Conservation (phyloP, 495 filamentous ascomycete species). For the Xylaria grammica region DNA sequence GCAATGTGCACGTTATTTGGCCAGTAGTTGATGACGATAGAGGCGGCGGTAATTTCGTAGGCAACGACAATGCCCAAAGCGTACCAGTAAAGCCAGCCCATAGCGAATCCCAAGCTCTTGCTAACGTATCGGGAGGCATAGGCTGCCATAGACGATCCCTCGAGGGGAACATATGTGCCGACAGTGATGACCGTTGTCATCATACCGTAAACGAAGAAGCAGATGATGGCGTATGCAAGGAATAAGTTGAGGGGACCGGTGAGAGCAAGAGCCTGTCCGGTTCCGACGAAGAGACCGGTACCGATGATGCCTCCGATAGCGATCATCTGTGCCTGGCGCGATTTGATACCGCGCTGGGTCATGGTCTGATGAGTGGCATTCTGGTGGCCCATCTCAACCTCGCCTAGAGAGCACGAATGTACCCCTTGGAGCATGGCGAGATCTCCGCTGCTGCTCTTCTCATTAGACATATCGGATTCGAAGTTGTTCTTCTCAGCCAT, state of each 20-base stretch:
- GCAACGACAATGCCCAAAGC: constrained; percentile 38
- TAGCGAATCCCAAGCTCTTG: constrained; percentile 55
- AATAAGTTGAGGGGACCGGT: constrained; percentile 44
- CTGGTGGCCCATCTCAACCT: no score
- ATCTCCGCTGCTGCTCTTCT: no score
- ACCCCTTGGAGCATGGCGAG: no score
- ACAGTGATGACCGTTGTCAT: constrained; percentile 46
- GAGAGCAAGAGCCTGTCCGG: constrained; percentile 39
- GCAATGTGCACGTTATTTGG: constrained; percentile 47
- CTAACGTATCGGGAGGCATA: constrained; percentile 30
- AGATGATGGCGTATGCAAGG: constrained; percentile 43
- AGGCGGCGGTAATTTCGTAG: constrained; percentile 45
- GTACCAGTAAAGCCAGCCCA: constrained; percentile 68
- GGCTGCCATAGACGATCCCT: constrained; percentile 35
- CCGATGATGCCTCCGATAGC: no score
- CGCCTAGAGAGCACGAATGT: no score
- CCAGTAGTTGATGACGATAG: constrained; percentile 57
- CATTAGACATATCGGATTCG: no score
- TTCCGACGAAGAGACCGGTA: neutral
- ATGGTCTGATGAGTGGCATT: no score
- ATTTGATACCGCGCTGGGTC: no score
- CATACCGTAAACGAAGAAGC: constrained; percentile 30
- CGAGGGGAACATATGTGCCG: constrained; percentile 60
- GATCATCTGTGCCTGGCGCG: no score
- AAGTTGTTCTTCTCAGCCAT: no score